Conservation (phyloP, 176 grass and related monocot species). For the Eragrostis curvula region DNA sequence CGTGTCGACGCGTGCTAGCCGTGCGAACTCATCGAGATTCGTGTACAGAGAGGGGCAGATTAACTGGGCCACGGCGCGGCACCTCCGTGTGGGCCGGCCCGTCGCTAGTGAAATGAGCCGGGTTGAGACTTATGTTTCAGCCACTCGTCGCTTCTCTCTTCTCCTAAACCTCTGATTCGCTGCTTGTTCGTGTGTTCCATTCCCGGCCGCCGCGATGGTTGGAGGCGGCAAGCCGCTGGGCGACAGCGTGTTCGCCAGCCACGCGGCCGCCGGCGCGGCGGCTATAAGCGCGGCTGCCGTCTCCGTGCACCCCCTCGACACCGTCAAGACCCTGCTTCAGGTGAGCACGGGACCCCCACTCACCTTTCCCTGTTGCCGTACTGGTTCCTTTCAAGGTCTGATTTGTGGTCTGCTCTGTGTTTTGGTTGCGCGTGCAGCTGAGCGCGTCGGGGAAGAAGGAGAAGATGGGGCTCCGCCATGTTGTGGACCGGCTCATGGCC, state of each 20-base stretch:
- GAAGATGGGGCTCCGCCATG: conserved; percentile 70
- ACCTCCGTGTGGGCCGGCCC: background rate
- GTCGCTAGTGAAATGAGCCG: background rate
- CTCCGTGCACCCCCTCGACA: conserved; percentile 81
- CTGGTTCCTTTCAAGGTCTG: conserved; percentile 19
- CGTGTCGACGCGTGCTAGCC: background rate
- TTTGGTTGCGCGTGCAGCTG: conserved; percentile 40
- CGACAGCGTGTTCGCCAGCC: conserved; percentile 72
- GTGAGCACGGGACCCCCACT: background rate
- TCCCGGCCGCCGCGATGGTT: conserved; percentile 44
- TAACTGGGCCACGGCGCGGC: background rate
- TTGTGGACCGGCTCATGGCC: conserved; percentile 61
- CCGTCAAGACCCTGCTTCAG: conserved; percentile 89
- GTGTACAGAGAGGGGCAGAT: fast-evolving
- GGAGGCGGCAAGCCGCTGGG: conserved; percentile 63
- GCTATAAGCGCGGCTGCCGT: conserved; percentile 63
- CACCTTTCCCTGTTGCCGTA: conserved; percentile 6
- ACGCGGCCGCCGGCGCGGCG: conserved; percentile 51
- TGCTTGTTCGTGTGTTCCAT: background rate
- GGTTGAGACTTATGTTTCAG: background rate
- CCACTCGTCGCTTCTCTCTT: background rate
- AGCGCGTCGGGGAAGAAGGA: conserved; percentile 59
- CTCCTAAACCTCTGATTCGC: conserved; percentile 27
- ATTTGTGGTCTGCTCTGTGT: conserved; percentile 23
- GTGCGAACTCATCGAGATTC: conserved; percentile 18